phyloP scores from a whole-genome alignment of 1,139 yeast genomes.

The Protomyces arabidopsidicola region DNA sequence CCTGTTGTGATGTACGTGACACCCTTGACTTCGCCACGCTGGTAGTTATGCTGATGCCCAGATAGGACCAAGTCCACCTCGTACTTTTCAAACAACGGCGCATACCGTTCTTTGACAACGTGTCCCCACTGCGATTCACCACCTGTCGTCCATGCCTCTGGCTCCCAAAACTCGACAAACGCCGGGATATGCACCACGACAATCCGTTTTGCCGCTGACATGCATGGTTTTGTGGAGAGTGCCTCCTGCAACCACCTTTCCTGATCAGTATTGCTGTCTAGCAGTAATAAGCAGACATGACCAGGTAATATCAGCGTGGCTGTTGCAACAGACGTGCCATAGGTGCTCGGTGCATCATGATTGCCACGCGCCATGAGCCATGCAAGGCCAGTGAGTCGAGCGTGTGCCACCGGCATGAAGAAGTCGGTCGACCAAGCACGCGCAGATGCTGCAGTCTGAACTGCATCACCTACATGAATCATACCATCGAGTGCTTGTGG shows the following conservation, averaged over 20 bases:
- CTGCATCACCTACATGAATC: constrained; percentile 22
- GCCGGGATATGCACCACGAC: constrained; percentile 25
- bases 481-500: constrained; percentile 1
- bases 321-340: neutral
- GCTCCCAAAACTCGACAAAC: constrained; percentile 22
- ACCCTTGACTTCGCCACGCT: constrained; percentile 7
- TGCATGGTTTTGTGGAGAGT: neutral
- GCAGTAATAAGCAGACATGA: constrained; percentile 2
- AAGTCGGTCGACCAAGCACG: constrained; percentile 24
- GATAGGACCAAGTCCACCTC: constrained; percentile 21
- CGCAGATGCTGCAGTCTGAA: constrained; percentile 21
- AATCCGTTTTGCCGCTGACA: constrained; percentile 11
- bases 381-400: neutral
- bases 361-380: constrained; percentile 26
- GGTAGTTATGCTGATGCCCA: constrained; percentile 24
- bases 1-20: constrained; percentile 21
- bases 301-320: neutral
- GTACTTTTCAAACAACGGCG: constrained; percentile 3
- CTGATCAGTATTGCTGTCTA: constrained; percentile 11
- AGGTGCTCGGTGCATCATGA: constrained; percentile 16
- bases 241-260: neutral
- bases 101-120: constrained; percentile 7
- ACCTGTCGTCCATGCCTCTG: constrained; percentile 11
- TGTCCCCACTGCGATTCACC: constrained; percentile 11
- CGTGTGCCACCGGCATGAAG: constrained; percentile 3